Conservation (phyloP, 805 yeast genomes). For the Lipomyces japonicus region DNA sequence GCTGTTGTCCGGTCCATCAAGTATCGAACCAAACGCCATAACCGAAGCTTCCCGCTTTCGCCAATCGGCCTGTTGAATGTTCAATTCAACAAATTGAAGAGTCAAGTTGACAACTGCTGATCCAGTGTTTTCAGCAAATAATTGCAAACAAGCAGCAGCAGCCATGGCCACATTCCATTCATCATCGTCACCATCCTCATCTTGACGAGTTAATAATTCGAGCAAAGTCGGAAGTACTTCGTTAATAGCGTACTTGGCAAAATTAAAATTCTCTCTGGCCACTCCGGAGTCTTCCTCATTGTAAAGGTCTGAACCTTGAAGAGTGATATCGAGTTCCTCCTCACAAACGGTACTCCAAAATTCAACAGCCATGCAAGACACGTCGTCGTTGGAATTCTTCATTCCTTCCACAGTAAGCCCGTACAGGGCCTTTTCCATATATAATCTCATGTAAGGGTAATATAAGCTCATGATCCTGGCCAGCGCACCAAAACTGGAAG, state of each 20-base stretch:
- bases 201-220: constrained; percentile 75
- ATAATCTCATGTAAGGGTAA: constrained; percentile 84
- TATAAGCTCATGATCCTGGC: constrained; percentile 88
- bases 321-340: constrained; percentile 79
- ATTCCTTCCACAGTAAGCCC: constrained; percentile 87
- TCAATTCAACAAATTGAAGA: constrained; percentile 73
- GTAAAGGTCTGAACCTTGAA: constrained; percentile 41
- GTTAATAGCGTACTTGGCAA: constrained; percentile 76
- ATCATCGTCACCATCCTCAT: constrained; percentile 85
- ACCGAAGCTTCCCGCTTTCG: constrained; percentile 93
- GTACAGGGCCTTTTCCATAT: constrained; percentile 95
- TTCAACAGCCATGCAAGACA: constrained; percentile 97
- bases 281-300: constrained; percentile 39
- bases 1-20: constrained; percentile 59
- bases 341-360: constrained; percentile 99
- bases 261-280: constrained; percentile 62
- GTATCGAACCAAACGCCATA: constrained; percentile 96
- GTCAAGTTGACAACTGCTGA: constrained; percentile 83
- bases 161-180: constrained; percentile 99
- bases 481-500: constrained; percentile 92
- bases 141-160: constrained; percentile 93
- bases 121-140: constrained; percentile 88
- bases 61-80: constrained; percentile 65
- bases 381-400: constrained; percentile 78
- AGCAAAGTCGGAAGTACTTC: constrained; percentile 87